Evolutionary conservation across 2,329 filamentous ascomycete genomes (phyloP).

Genomic region (Aspergillus bombycis): DNA sequence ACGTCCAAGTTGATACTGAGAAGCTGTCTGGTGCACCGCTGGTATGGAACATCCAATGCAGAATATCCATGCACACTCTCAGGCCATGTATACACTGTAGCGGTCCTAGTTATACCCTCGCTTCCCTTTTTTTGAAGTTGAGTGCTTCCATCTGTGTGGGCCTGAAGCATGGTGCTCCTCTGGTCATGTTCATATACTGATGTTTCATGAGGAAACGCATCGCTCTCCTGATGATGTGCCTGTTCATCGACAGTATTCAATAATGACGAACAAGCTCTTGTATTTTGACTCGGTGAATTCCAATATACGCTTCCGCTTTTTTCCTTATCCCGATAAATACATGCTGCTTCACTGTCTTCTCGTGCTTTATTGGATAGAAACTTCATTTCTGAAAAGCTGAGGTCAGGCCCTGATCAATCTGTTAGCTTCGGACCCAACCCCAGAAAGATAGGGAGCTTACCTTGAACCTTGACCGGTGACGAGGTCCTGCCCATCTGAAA

Average conservation of each 20-base stretch:
- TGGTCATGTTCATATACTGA: neutral
- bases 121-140: neutral
- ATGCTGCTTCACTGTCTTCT: neutral
- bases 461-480: slow-evolving; percentile 28
- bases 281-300: neutral
- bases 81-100: neutral
- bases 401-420: slow-evolving; percentile 16
- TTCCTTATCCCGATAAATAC: neutral
- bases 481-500: slow-evolving; percentile 43
- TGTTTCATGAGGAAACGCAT: neutral
- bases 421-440: neutral
- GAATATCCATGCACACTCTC: slow-evolving; percentile 1
- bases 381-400: slow-evolving; percentile 28
- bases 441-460: slow-evolving; percentile 2
- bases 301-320: neutral
- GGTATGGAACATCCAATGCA: neutral
- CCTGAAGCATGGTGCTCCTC: neutral
- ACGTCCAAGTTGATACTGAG: slow-evolving; percentile 21
- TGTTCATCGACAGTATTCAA: neutral
- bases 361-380: slow-evolving; percentile 21
- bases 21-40: slow-evolving; percentile 9
- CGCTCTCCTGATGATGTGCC: no score
- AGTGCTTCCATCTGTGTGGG: neutral
- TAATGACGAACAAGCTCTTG: slow-evolving; percentile 14
- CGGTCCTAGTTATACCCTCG: no score